These are phyloP conservation scores for Colletotrichum sp. DNA, from an alignment of 2,329 filamentous ascomycete genomes.

Conservation along the genomic window DNA sequence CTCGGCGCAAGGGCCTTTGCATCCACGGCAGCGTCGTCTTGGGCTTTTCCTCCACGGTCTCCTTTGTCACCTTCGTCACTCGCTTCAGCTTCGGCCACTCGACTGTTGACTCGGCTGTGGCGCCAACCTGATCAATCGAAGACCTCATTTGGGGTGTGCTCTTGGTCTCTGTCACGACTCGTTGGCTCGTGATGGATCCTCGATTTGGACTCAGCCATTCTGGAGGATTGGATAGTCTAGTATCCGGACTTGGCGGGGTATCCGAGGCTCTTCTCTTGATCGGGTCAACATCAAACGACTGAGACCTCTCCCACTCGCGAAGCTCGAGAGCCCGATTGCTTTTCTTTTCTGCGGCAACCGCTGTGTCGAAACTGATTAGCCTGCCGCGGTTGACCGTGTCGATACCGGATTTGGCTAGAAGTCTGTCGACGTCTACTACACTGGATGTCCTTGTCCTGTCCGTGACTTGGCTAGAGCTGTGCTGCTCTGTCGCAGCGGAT, in stretches of 20 bases:
- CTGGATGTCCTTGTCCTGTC: too few relatives aligned
- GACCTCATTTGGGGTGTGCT: neutral
- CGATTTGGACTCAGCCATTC: neutral
- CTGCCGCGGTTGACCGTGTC: neutral
- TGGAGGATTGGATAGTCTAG: neutral
- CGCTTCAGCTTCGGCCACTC: slow-evolving; percentile 19
- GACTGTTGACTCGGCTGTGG: neutral
- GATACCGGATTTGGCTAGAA: neutral
- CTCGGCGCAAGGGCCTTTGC: slow-evolving; percentile 2
- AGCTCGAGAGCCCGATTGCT: neutral
- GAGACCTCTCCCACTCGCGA: neutral
- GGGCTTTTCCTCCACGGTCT: neutral
- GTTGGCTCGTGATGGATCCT: neutral
- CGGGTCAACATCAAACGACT: slow-evolving; percentile 4
- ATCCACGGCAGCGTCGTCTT: slow-evolving; percentile 9
- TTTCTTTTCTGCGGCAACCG: neutral
- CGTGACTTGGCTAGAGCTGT: neutral
- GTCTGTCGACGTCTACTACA: neutral
- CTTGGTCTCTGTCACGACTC: neutral
- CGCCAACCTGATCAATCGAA: neutral
- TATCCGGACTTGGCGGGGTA: neutral
- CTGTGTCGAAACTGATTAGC: neutral
- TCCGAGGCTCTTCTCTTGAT: slow-evolving; percentile 1
- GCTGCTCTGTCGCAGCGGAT: neutral
- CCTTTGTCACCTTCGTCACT: neutral